Base-by-base conservation (phyloP, 73 alveolate species). In the Stentor coeruleus region DNA sequence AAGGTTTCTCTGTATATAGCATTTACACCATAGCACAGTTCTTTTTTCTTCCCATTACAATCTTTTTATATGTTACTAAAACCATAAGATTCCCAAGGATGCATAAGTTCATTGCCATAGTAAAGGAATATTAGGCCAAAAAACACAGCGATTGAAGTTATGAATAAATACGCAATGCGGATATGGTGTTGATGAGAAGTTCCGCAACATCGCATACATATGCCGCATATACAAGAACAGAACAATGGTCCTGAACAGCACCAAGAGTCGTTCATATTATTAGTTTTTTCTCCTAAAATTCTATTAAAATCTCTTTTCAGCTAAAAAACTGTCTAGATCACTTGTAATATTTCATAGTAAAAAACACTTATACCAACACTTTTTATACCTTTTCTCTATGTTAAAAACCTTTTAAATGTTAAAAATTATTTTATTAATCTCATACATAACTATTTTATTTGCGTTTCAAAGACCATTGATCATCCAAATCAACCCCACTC, bases 121-220 rank as follows among this genome's bases (percentile, higher is more conserved):
- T 66, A 66, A 28, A 66, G 33, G 39, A 66, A 66, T 28, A 66
- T 33, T 40, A 66, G n/a, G 3, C 79, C 79, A 26, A 66, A 66
- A 33, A 66, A 33, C 14, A 31, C 36, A 26, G 79, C 36, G n/a
- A 66, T 28, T 20, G 33, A 28, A 20, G 37, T 66, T 20, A 66
- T 66, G 39, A 66, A 20, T 15, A 66, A 33, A 33, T 66, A 66
- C n/a, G 49, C 79, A 11, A 66, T 20, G 26, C 79, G n/a, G n/a
- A 33, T 66, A 66, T 66, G 79, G 26, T 66, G 79, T 31, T 66
- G n/a, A 66, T 66, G 79, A 66, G 79, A 26, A 26, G 79, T 66
- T 20, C 79, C 15, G 79, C 79, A 66, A 15, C 36, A 20, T 31
- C 79, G 36, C 42, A 66, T 66, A 66, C 79, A 66, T 20, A 20